Evolutionary conservation across 176 grass and related monocot genomes (phyloP), one percentile per base, ranked within the genome.

Genomic region (Bothriochloa decipiens): DNA sequence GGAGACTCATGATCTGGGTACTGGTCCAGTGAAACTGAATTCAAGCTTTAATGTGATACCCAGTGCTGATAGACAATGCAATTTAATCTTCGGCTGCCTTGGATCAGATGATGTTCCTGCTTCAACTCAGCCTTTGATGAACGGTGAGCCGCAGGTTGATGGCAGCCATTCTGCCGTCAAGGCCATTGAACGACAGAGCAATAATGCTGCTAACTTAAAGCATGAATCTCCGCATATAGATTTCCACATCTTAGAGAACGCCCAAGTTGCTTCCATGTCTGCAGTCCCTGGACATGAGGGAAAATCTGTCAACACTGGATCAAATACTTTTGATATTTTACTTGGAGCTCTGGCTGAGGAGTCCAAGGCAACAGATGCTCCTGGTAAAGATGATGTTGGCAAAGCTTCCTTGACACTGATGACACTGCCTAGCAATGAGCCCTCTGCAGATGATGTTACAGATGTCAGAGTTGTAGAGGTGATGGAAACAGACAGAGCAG

Each of bases 301-400:
- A 55, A 80, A 68, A 75, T 71, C 57, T 33, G 36, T 39, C 60
- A 14, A 55, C 32, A n/a, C 45, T 46, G 75, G 23, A 53, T 67
- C 72, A 3, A 78, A 87, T 70, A 69, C 83, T 40, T 86, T 89
- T 77, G 85, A 88, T 92, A 81, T 88, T 79, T 87, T 90, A 70
- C 87, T 90, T 88, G 72, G 84, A 46, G 81, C 80, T 87, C 49
- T 87, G 86, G 82, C 87, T n/a, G 77, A 86, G 16, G 82, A 90
- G 27, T 81, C 85, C 53, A 76, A 65, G 52, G 52, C 80, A 82
- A 63, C 50, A 65, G 83, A 89, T 71, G 29, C 64, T 81, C 70
- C 77, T 72, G 74, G 66, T 41, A 84, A 77, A 72, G 69, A 87
- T 72, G 87, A 85, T 20, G 26, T 89, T 53, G 68, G 62, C 65